Percentiles rank a stretch among this genome's conserved stretches.
Conservation (phyloP, 306 rosid genomes). For the Cucumis hystrix region DNA sequence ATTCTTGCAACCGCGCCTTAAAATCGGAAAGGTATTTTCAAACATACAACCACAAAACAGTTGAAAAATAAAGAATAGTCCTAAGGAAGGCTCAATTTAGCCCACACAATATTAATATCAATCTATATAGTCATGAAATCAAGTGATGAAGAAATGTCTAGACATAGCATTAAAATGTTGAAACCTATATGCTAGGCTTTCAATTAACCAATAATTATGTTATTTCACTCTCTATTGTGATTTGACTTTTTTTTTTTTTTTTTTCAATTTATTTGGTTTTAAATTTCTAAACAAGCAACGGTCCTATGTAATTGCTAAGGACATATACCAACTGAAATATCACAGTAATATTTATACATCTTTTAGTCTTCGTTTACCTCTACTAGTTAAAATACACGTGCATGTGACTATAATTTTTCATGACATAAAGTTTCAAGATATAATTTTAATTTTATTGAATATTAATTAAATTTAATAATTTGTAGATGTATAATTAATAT, state of each 20-base stretch:
- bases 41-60: too few species aligned
- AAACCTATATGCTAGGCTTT: not conserved
- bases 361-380: not conserved
- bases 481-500: too few species aligned
- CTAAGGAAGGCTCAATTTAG: not conserved
- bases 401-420: too few species aligned
- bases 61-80: not conserved
- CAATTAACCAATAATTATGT: not conserved
- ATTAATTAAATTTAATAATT: too few species aligned
- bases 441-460: too few species aligned
- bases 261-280: not conserved
- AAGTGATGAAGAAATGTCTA: not conserved
- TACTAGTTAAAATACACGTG: too few species aligned
- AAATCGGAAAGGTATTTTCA: too few species aligned
- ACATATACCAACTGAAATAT: not conserved
- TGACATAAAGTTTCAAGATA: too few species aligned
- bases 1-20: too few species aligned
- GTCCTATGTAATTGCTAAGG: not conserved
- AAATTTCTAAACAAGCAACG: not conserved
- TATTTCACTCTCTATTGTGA: not conserved
- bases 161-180: not conserved
- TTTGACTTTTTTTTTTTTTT: not conserved
- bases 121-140: not conserved
- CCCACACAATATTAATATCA: not conserved
- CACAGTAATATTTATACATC: not conserved